Evolutionary conservation across 345 rosid genomes (phyloP), one percentile per base, ranked within the genome.

Genomic region (Heritiera fomes): DNA sequence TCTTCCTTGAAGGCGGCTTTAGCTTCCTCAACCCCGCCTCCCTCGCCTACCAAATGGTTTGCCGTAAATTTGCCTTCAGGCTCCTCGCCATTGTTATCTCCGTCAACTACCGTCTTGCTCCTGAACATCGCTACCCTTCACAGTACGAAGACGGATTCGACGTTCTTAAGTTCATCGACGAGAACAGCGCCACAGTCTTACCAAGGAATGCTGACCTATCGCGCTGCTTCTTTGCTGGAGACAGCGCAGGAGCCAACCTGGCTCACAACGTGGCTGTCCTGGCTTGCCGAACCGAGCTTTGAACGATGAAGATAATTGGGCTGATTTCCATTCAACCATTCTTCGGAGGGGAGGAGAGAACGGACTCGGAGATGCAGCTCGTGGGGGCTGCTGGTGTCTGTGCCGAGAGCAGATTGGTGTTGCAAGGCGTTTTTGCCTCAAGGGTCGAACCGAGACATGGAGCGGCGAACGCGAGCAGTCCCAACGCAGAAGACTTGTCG

Each of bases 1-100:
- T 88, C 86, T 94, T 91, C 81, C 97, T 92, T 80, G 97, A 97
- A 59, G 98, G 97, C 2, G 97, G 97, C 1, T 94, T 92, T 89
- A 68, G 81, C 53, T 91, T 78, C 87, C 89, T 92, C 34, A 83
- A 85, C 81, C 82, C 98, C 2, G 86, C 87, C 17, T 74, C 87
- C 52, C 38, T 5, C 13, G 28, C 80, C 2, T 94, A 90, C 88
- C 91, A 93, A 76, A 68, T 69, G 30, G 89, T 87, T 5, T 91
- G 97, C 83, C 91, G 94, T 20, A 76, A 92, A 11, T 81, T 92
- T 80, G 84, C 97, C 4, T 77, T 82, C 1, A 84, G 77, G 28
- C 7, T 93, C 49, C 88, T 88, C 3, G 94, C 90, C 2, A 75
- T 89, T 40, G 86, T 94, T 3, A 71, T 90, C 80, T 92, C 96